A percentile compares a stretch with the other conserved stretches of the same genome.
phyloP scores from a whole-genome alignment of 306 rosid species.

The Dryas octopetala region DNA sequence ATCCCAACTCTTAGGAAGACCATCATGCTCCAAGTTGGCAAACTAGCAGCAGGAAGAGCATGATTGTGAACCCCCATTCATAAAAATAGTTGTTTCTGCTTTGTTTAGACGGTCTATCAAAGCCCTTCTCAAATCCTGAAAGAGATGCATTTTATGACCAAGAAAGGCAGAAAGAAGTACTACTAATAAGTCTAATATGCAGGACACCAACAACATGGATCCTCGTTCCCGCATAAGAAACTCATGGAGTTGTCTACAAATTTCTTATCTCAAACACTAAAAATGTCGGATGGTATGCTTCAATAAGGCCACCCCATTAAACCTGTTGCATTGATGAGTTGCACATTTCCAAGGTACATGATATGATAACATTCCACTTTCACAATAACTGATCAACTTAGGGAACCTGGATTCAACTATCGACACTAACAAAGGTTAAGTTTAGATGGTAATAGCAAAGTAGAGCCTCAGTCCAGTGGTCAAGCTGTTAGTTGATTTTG shows the following conservation, averaged over 20 bases:
- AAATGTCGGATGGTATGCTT: constrained; percentile 2
- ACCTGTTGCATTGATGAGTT: neutral
- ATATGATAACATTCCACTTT: constrained; percentile 2
- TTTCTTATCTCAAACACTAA: neutral
- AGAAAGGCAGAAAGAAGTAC: neutral
- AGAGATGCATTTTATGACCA: neutral
- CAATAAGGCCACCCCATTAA: constrained; percentile 3
- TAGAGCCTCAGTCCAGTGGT: neutral
- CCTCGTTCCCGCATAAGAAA: neutral
- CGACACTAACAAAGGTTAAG: neutral
- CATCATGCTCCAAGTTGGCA: neutral
- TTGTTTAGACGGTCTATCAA: neutral
- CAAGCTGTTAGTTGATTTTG: neutral
- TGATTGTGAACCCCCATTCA: no score
- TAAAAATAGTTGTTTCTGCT: neutral
- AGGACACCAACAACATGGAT: neutral
- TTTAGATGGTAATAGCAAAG: neutral
- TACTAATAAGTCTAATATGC: neutral
- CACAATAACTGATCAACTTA: neutral
- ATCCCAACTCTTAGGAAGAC: neutral
- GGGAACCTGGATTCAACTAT: neutral
- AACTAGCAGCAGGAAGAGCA: no score
- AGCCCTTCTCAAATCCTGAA: neutral
- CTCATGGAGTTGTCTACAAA: neutral
- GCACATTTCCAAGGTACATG: neutral